phyloP scores from a whole-genome alignment of 2,329 filamentous ascomycete genomes.

The Penicillium verrucosum region DNA sequence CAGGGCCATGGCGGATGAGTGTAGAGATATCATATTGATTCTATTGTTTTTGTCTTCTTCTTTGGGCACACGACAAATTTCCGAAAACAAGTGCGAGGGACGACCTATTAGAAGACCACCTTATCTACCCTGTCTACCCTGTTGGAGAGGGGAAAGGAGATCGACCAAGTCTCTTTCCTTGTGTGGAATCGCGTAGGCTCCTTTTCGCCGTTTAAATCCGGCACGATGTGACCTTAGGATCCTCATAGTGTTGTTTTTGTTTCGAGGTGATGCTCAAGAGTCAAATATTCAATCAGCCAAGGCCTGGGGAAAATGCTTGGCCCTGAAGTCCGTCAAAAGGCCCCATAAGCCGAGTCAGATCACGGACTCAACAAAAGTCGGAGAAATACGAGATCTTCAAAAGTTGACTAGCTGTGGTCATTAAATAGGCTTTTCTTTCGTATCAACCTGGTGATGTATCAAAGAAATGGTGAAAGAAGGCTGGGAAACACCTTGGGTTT shows the following conservation, averaged over 20 bases:
- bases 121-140: background rate
- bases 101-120: background rate
- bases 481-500: background rate
- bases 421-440: background rate
- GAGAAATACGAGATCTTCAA: background rate
- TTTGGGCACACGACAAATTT: background rate
- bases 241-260: background rate
- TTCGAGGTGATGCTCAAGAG: background rate
- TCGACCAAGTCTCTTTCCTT: background rate
- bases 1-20: background rate
- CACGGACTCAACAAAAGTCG: background rate
- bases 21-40: constrained; percentile 3
- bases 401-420: no score
- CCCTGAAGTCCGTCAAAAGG: background rate
- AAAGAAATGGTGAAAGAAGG: background rate
- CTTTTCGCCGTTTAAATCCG: background rate
- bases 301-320: background rate
- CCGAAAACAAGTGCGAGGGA: background rate
- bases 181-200: background rate
- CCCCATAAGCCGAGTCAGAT: background rate
- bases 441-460: background rate
- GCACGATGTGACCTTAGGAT: background rate
- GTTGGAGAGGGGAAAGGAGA: background rate
- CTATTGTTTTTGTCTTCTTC: background rate
- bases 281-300: background rate